Evolutionary conservation across 257 asterid species (phyloP).

Genomic region (Solanum bulbocastanum): DNA sequence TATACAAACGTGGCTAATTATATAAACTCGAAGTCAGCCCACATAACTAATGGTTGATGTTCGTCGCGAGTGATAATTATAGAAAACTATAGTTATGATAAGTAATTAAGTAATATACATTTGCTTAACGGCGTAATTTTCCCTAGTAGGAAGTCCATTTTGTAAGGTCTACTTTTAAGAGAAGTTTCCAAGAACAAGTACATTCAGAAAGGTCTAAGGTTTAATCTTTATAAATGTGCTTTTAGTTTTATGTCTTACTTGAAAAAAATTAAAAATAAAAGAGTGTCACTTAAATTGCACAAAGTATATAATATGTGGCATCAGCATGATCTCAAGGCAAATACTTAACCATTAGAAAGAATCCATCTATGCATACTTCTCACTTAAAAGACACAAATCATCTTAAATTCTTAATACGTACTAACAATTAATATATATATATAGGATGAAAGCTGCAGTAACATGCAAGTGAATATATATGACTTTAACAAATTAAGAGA

Average conservation of each 20-base stretch:
- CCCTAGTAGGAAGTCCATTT: neutral
- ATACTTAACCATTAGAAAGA: neutral
- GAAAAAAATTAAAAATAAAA: neutral
- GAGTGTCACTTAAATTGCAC: neutral
- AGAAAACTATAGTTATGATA: too few relatives aligned
- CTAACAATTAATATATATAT: neutral
- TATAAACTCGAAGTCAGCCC: too few relatives aligned
- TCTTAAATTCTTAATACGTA: neutral
- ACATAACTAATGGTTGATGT: too few relatives aligned
- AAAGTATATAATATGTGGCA: neutral
- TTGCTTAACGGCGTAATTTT: too few relatives aligned
- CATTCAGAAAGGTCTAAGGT: neutral
- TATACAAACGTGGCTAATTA: too few relatives aligned
- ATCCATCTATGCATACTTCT: neutral
- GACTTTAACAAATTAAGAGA: neutral
- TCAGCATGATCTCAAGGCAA: neutral
- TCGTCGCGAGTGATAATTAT: too few relatives aligned
- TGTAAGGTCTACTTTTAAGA: neutral
- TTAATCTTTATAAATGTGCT: neutral
- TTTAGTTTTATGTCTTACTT: neutral
- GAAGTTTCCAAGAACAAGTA: neutral
- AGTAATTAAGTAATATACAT: too few relatives aligned
- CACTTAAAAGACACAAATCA: neutral
- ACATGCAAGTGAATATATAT: constrained; percentile 39
- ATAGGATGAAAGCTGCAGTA: constrained; percentile 6